phyloP scores from a whole-genome alignment of 805 yeast genomes.

The Nakazawaea molendinolei region DNA sequence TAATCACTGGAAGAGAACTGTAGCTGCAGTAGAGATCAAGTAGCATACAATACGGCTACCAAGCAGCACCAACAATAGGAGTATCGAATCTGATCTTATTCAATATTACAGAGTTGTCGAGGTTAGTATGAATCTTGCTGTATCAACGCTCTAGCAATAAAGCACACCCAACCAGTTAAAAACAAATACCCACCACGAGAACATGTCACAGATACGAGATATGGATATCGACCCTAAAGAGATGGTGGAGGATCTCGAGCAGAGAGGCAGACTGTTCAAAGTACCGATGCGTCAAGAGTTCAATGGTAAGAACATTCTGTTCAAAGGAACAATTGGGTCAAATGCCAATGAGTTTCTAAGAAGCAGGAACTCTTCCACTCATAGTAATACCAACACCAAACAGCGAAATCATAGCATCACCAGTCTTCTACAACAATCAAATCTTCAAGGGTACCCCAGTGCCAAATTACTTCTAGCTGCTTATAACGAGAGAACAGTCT shows the following conservation, averaged over 20 bases:
- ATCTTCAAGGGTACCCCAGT: constrained; percentile 11
- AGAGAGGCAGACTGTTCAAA: constrained; percentile 23
- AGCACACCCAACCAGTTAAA: too few relatives aligned
- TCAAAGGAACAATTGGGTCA: constrained; percentile 10
- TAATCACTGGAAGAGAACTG: too few relatives aligned
- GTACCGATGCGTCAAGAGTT: constrained; percentile 23
- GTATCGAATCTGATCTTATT: too few relatives aligned
- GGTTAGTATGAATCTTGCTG: too few relatives aligned
- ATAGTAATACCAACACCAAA: constrained; percentile 3
- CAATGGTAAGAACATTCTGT: constrained; percentile 17
- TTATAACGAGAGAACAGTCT: constrained; percentile 22
- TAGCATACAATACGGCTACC: too few relatives aligned
- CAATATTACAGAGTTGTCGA: too few relatives aligned
- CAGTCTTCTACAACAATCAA: constrained; percentile 1
- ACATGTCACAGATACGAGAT: constrained; percentile 3
- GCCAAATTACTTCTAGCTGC: constrained; percentile 17
- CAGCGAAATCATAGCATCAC: constrained; percentile 7
- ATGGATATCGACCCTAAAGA: neutral
- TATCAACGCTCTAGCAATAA: too few relatives aligned
- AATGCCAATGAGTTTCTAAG: constrained; percentile 9
- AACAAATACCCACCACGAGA: too few relatives aligned
- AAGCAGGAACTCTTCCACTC: constrained; percentile 6
- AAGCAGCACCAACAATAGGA: too few relatives aligned
- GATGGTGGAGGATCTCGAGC: constrained; percentile 11
- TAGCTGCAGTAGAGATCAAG: too few relatives aligned